Evolutionary conservation across 495 filamentous ascomycete species (phyloP).

Genomic region (Daldinia concentrica): DNA sequence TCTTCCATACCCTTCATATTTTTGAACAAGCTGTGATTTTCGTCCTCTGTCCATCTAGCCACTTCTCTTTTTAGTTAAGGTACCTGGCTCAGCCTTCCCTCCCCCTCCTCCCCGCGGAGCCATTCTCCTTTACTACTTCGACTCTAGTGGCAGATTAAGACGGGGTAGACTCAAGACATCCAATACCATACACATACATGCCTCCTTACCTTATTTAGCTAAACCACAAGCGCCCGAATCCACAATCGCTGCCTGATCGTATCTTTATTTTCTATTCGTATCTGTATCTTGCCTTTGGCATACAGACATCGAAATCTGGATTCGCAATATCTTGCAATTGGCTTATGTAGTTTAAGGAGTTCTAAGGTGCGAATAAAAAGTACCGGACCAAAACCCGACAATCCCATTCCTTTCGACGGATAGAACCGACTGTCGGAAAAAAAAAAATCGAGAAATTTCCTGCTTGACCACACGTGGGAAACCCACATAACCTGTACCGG

Average conservation of each 20-base stretch:
- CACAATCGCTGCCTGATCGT: slow-evolving; percentile 30
- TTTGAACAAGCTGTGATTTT: background rate
- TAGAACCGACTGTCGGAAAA: slow-evolving; percentile 16
- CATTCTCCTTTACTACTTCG: background rate
- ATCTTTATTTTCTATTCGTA: slow-evolving; percentile 9
- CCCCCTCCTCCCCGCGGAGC: background rate
- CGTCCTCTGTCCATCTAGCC: background rate
- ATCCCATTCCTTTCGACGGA: slow-evolving; percentile 17
- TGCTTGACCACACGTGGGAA: slow-evolving; percentile 5
- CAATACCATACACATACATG: background rate
- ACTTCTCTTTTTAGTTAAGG: background rate
- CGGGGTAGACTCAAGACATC: background rate
- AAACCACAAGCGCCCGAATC: slow-evolving; percentile 15
- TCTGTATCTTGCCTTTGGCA: slow-evolving; percentile 8
- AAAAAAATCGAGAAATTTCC: slow-evolving; percentile 15
- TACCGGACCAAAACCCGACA: slow-evolving; percentile 8
- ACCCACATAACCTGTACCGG: slow-evolving; percentile 17
- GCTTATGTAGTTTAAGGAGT: background rate
- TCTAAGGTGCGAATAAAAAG: slow-evolving; percentile 4
- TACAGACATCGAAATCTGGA: slow-evolving; percentile 9
- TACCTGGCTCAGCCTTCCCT: background rate
- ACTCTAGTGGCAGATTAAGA: background rate
- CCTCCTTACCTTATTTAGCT: slow-evolving; percentile 14
- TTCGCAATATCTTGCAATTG: slow-evolving; percentile 16
- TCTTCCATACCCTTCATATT: background rate